These are phyloP conservation scores for Lachancea meyersii DNA, from an alignment of 805 yeast genomes.

Conservation along the genomic window DNA sequence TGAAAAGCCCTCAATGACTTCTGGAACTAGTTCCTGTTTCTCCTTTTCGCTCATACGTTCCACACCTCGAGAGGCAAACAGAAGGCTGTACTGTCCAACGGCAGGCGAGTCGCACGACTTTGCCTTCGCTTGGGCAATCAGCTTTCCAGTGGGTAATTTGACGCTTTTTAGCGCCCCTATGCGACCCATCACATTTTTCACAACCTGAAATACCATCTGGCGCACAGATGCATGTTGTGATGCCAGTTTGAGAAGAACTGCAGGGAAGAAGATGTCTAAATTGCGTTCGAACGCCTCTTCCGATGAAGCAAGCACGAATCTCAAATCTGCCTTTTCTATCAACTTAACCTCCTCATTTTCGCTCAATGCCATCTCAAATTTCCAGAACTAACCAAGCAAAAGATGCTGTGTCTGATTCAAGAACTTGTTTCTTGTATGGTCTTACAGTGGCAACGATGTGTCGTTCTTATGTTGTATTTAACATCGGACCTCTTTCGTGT, in stretches of 20 bases:
- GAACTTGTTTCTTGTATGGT: too few species aligned
- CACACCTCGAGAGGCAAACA: conserved; percentile 63
- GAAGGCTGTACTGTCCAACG: conserved; percentile 55
- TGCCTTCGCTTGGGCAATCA: conserved; percentile 55
- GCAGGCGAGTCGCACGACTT: not conserved
- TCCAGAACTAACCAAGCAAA: not conserved
- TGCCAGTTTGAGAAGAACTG: conserved; percentile 69
- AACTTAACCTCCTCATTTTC: conserved; percentile 50
- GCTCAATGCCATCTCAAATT: conserved; percentile 1
- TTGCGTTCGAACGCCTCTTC: conserved; percentile 58
- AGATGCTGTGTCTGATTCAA: too few species aligned
- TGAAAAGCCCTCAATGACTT: conserved; percentile 43
- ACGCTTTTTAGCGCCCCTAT: conserved; percentile 49
- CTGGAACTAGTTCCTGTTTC: conserved; percentile 41
- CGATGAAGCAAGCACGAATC: conserved; percentile 68
- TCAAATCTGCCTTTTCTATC: conserved; percentile 72
- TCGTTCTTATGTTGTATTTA: too few species aligned
- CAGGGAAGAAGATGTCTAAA: conserved; percentile 60
- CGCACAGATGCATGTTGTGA: conserved; percentile 66
- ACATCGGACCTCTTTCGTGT: too few species aligned
- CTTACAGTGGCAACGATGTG: too few species aligned
- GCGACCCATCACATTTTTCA: conserved; percentile 63
- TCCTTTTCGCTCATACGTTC: conserved; percentile 43
- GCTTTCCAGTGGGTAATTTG: conserved; percentile 56
- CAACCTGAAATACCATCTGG: conserved; percentile 55